Percentiles rank a stretch among this genome's conserved stretches.
Conservation (phyloP, 2,329 filamentous ascomycete genomes). For the Botryotinia globosa region DNA sequence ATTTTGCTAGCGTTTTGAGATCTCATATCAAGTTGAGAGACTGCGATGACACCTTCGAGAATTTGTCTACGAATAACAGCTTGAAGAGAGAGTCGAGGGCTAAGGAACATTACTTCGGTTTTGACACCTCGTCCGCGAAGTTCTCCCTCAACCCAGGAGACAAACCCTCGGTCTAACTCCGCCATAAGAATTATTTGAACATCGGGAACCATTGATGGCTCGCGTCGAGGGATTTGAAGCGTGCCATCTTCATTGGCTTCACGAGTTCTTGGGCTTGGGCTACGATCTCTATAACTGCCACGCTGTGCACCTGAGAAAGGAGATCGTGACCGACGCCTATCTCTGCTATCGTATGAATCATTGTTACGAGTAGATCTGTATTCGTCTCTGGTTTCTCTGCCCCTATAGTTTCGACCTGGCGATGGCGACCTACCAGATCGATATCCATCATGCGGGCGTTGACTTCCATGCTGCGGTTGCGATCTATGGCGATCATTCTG, state of each 20-base stretch:
- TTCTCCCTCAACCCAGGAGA: constrained; percentile 74
- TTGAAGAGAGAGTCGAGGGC: constrained; percentile 71
- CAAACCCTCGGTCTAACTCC: constrained; percentile 74
- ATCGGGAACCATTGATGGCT: constrained; percentile 76
- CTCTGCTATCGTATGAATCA: constrained; percentile 37
- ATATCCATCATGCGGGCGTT: constrained; percentile 64
- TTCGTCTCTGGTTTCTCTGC: constrained; percentile 32
- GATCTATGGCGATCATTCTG: constrained; percentile 41
- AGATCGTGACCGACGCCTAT: constrained; percentile 65
- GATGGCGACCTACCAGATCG: constrained; percentile 24
- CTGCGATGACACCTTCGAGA: constrained; percentile 81
- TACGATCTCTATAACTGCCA: constrained; percentile 63
- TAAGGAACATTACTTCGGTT: constrained; percentile 76
- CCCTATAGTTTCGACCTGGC: constrained; percentile 27
- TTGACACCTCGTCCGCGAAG: constrained; percentile 71
- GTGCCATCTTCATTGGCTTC: constrained; percentile 57
- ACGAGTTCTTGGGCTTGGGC: constrained; percentile 62
- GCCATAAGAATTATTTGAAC: constrained; percentile 83
- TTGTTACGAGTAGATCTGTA: constrained; percentile 19
- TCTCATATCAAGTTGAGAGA: constrained; percentile 70
- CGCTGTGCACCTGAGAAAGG: constrained; percentile 50
- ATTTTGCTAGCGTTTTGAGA: constrained; percentile 72
- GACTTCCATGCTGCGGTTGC: constrained; percentile 25
- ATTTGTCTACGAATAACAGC: constrained; percentile 83
- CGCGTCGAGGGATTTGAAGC: constrained; percentile 70